A percentile compares a stretch with the other conserved stretches of the same genome.
Evolutionary conservation across 805 yeast genomes (phyloP).

Genomic region (Spathaspora girioi): DNA sequence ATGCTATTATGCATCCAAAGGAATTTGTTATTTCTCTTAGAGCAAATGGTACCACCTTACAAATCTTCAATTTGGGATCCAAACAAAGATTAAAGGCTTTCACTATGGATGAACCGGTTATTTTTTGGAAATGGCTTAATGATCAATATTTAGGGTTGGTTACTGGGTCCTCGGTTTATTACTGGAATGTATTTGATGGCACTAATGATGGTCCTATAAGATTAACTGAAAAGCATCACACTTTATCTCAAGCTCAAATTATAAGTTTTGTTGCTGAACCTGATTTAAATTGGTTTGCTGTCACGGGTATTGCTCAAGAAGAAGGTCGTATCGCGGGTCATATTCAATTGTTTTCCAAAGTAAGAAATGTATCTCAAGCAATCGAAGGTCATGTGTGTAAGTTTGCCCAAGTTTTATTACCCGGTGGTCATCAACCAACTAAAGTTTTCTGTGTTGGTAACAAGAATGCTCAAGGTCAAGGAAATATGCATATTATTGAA

Average conservation of each 20-base stretch:
- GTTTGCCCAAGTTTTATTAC: constrained; percentile 73
- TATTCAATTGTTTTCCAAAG: constrained; percentile 85
- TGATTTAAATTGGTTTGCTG: constrained; percentile 86
- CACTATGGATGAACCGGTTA: constrained; percentile 82
- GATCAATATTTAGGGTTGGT: constrained; percentile 75
- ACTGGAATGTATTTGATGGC: constrained; percentile 83
- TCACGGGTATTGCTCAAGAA: constrained; percentile 92
- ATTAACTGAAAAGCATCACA: constrained; percentile 79
- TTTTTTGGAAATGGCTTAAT: constrained; percentile 93
- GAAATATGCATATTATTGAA: constrained; percentile 84
- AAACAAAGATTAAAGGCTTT: constrained; percentile 88
- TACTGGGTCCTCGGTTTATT: constrained; percentile 69
- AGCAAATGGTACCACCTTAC: constrained; percentile 95
- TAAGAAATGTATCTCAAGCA: constrained; percentile 90
- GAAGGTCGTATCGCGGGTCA: constrained; percentile 94
- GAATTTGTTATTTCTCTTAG: constrained; percentile 86
- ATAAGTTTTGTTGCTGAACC: constrained; percentile 85
- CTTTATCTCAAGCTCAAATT: constrained; percentile 77
- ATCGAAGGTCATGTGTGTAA: constrained; percentile 97
- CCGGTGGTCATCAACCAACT: constrained; percentile 69
- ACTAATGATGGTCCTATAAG: constrained; percentile 74
- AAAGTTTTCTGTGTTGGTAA: constrained; percentile 92
- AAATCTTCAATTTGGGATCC: constrained; percentile 82
- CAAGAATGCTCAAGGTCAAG: constrained; percentile 69
- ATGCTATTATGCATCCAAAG: constrained; percentile 94